Percentiles rank a stretch among this genome's conserved stretches.
These are phyloP conservation scores for Limnanthes douglasii DNA, from an alignment of 345 rosid genomes.

Conservation along the genomic window DNA sequence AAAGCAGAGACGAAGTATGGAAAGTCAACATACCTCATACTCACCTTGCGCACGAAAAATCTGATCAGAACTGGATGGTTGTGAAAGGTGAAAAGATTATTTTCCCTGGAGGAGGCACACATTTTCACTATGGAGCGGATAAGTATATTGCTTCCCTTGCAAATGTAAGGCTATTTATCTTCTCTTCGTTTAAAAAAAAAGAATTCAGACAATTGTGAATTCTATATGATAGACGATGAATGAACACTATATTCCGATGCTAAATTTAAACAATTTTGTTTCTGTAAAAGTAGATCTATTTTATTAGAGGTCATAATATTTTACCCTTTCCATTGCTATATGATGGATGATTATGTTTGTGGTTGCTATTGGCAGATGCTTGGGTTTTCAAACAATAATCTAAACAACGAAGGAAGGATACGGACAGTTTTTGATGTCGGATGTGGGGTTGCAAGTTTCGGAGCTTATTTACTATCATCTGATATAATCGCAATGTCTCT, in stretches of 20 bases:
- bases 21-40: conserved; percentile 98
- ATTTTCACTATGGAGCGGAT: conserved; percentile 97
- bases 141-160: conserved; percentile 93
- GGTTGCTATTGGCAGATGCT: conserved; percentile 64
- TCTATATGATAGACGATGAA: too few species aligned
- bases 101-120: conserved; percentile 99
- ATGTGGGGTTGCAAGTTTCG: conserved; percentile 98
- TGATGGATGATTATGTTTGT: conserved; percentile 1
- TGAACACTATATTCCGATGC: too few species aligned
- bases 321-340: too few species aligned
- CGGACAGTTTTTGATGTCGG: conserved; percentile 97
- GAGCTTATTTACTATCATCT: conserved; percentile 84
- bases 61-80: conserved; percentile 99
- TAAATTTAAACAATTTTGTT: too few species aligned
- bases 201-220: too few species aligned
- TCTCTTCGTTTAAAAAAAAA: background rate
- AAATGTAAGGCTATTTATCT: conserved; percentile 37
- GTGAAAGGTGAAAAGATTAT: conserved; percentile 88
- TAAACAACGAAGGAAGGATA: conserved; percentile 64
- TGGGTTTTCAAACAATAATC: conserved; percentile 49
- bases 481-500: conserved; percentile 77
- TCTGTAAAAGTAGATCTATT: too few species aligned
- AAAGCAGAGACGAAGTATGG: conserved; percentile 99
- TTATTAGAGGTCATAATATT: too few species aligned
- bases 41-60: conserved; percentile 94